Evolutionary conservation across 2,329 filamentous ascomycete genomes (phyloP).

Genomic region (Microdochium bolleyi): DNA sequence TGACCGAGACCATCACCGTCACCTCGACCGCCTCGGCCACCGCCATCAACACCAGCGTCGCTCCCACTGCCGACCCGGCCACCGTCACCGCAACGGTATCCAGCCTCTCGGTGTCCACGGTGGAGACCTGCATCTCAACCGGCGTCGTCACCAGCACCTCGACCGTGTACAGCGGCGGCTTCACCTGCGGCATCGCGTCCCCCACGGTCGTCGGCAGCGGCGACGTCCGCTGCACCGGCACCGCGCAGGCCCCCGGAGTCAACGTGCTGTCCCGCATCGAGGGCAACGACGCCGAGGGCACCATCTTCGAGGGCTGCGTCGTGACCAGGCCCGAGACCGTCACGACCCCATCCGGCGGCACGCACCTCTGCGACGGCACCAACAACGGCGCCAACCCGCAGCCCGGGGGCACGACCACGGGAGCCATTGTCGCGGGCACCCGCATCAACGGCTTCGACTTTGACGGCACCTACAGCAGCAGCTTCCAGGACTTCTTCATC

Average conservation of each 20-base stretch:
- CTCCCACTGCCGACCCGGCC: background rate
- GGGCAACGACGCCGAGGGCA: background rate
- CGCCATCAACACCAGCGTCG: background rate
- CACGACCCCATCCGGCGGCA: slow-evolving; percentile 1
- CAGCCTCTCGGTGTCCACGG: background rate
- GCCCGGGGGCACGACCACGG: background rate
- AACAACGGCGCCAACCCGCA: background rate
- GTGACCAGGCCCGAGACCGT: background rate
- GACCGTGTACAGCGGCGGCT: background rate
- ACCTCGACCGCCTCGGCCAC: background rate
- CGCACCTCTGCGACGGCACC: background rate
- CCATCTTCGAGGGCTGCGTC: slow-evolving; percentile 1
- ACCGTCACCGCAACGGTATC: background rate
- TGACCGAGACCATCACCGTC: background rate
- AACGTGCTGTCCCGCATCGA: background rate
- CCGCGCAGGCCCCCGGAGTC: background rate
- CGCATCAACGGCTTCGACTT: background rate
- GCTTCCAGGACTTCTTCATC: background rate
- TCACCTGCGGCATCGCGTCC: background rate
- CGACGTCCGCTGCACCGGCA: background rate
- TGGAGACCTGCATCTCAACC: background rate
- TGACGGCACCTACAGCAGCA: background rate
- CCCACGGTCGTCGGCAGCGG: background rate
- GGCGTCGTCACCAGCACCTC: too few species aligned
- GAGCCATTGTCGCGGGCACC: background rate